Base-by-base conservation (phyloP, 257 asterid genomes). In the Solanum medicagineum region DNA sequence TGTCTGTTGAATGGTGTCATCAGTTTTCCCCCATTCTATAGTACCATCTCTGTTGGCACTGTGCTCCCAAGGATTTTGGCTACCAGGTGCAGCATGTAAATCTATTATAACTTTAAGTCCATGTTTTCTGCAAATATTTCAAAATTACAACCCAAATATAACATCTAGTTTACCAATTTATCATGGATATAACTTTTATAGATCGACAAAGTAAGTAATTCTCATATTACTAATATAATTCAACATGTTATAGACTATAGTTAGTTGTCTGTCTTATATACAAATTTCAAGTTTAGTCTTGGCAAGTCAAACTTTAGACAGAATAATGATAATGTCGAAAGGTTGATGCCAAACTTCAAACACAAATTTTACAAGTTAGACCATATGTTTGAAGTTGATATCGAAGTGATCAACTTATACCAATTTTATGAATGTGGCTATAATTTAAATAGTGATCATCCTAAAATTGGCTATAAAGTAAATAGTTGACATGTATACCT, bases 61-160 rank as follows among this genome's bases (percentile, higher is more conserved):
- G 87, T 92, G 97, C 89, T 95, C 98, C 90, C 87, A 88, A 2
- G 91, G 92, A 73, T 95, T 95, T 81, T 95, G 97, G 13, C 97
- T 93, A 36, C 97, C 97, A 1, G 97, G 98, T n/a, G 95, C 97
- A 22, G 91, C 91, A 32, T 94, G 97, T 22, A 95, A 91, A 81
- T 93, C 98, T 10, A 95, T 59, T 36, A 95, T 92, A 0, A 95
- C 93, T 62, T 85, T 87, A 7, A 95, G n/a, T 40, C 90, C 92
- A 29, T 95, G 90, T 85, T 92, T 95, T 53, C 98, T 95, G 87
- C 91, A 89, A 32, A 83, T 12, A 4, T 79, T 45, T 3, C 12
- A 29, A 66, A 36, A 66, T 66, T 66, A 32, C 1, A 66, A 66
- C 45, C 74, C 6, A n/a, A 66, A 29, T 14, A 29, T 66, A 66